Evolutionary conservation across 768 basidiomycete species (phyloP), one percentile per base, ranked within the genome.

Genomic region (Leccinum imitatum): DNA sequence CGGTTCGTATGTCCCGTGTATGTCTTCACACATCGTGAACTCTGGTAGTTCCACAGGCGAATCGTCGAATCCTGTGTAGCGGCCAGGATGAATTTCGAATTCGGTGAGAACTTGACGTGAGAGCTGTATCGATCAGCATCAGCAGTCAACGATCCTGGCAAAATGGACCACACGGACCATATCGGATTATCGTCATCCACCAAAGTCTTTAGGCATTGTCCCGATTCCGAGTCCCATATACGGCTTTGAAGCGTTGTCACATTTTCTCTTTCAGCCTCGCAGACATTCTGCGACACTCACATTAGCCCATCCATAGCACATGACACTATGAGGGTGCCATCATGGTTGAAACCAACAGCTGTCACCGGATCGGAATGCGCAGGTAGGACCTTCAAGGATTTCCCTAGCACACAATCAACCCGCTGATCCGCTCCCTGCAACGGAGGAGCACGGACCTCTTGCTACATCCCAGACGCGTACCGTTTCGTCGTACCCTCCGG

Each of bases 291-390:
- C 4, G 2, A 47, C 8, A 76, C 89, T 75, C 64, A 98, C 97
- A 98, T 96, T 47, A 98, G 76, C 6, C 96, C 97, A 73, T 99
- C 97, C 89, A 95, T 96, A 11, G 94, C 92, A 66, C 91, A 93
- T 17, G 94, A 96, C 3, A 93, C 90, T 27, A 99, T 89, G 64
- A 98, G 85, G 8, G 93, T 95, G 6, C 97, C 97, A 64, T 98
- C 96, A 64, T 89, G 85, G 73, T 92, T 98, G 80, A 97, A 99
- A 59, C 86, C 84, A 6, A 98, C 94, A 11, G 92, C 89, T 47
- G 94, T 96, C 33, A 98, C 93, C 13, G 97, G 95, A 73, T 98
- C 97, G 2, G 95, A 95, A 78, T 98, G 97, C 2, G 97, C 97
- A 35, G 95, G 94, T 9, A 98, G 79, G 15, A 90, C 86, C 72